Evolutionary conservation across 805 yeast species (phyloP).

Genomic region (Kluyveromyces aestuarii): DNA sequence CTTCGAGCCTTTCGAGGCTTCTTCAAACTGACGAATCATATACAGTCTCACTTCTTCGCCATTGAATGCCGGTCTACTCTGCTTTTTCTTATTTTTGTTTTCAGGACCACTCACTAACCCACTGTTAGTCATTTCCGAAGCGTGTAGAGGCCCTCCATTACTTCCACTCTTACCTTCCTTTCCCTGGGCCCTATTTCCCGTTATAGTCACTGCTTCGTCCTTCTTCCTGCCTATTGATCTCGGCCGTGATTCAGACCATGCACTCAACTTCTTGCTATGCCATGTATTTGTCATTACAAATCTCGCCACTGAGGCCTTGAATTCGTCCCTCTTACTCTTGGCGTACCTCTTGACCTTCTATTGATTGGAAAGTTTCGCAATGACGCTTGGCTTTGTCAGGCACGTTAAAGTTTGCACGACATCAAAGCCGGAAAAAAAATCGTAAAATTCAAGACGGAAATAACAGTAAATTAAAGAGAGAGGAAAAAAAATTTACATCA

Average conservation of each 20-base stretch:
- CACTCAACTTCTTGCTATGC: constrained; percentile 1
- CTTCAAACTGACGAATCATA: constrained; percentile 13
- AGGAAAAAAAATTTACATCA: no score
- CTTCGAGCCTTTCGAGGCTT: background rate
- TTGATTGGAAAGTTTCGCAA: background rate
- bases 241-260: background rate
- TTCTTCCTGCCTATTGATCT: background rate
- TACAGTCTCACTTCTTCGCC: constrained; percentile 18
- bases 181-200: background rate
- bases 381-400: background rate
- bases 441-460: no score
- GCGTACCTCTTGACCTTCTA: background rate
- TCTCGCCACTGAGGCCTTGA: background rate
- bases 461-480: no score
- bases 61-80: constrained; percentile 16
- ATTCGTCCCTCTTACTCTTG: background rate
- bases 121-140: background rate
- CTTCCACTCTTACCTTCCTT: background rate
- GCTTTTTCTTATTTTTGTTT: constrained; percentile 5
- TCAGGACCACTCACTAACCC: background rate
- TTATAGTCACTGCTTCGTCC: background rate
- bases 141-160: no score
- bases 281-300: background rate
- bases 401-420: background rate
- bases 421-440: background rate